Evolutionary conservation across 2,329 filamentous ascomycete species (phyloP), one percentile per base, ranked within the genome.

Genomic region (Zarea fungicola): DNA sequence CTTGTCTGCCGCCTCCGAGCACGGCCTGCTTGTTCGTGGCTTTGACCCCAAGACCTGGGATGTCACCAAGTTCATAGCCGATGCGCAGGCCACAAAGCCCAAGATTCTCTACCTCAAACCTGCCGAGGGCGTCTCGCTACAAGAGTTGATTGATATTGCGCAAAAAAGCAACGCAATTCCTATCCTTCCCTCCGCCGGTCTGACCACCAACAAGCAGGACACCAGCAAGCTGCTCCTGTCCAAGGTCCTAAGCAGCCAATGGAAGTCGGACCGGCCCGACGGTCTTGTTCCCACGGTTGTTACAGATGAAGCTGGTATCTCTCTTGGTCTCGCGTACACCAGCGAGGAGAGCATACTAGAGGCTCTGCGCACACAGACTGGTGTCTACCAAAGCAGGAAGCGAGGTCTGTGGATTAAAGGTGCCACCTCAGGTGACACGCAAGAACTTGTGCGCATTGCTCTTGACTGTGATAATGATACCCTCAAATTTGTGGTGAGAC

Each of bases 351-450:
- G 92, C 64, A 83, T 99, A 28, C 76, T 83, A 8, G 92, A 95
- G 70, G 92, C 92, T 31, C 65, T 99, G 52, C 81, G 81, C 60
- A 95, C 89, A 6, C 73, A 77, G 58, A 75, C 74, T 1, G 91
- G 93, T 26, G 92, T 97, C 31, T 99, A 99, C 66, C 90, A 96
- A 69, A 97, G 92, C 72, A 80, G 93, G 45, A 97, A 96, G 74
- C 81, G 93, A 37, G 93, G 93, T 1, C 70, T 99, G 23, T 99
- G 93, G 93, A 86, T 95, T 68, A 99, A 99, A 73, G 93, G 93
- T 6, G 88, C 91, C 45, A 93, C 87, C 8, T 97, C 92, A 47
- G 93, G 93, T 13, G 91, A 97, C 65, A 89, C 88, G 11, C 93
- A 99, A 67, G 84, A 96, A 65, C 76, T 99, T 43, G 75, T 97